These are phyloP conservation scores for Dittrichia graveolens DNA, from an alignment of 129 eudicot species.

Conservation along the genomic window DNA sequence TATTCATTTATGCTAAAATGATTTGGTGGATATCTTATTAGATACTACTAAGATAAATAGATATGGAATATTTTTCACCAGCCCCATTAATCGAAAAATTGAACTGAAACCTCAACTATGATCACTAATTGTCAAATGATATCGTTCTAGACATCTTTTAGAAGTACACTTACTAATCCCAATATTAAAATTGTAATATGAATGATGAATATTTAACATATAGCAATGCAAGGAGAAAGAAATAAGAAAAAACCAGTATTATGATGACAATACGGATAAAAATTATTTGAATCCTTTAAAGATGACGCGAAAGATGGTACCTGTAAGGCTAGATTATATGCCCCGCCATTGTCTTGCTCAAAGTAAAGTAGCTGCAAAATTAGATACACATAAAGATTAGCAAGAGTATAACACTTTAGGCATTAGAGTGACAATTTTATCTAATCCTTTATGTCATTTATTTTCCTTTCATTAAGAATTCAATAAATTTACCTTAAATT, in stretches of 20 bases:
- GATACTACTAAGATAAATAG: too few relatives aligned
- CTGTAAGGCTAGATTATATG: conserved; percentile 89
- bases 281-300: conserved; percentile 8
- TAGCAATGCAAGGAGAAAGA: not conserved
- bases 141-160: not conserved
- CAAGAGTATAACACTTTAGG: not conserved
- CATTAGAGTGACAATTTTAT: conserved; percentile 4
- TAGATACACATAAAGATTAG: conserved; percentile 5
- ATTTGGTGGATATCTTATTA: too few relatives aligned
- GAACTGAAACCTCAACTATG: not conserved
- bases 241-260: too few relatives aligned
- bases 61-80: too few relatives aligned
- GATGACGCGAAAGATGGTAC: conserved; percentile 38
- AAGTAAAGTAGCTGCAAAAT: conserved; percentile 82
- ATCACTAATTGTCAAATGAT: not conserved
- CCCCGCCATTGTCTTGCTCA: conserved; percentile 82
- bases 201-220: not conserved
- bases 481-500: conserved; percentile 66
- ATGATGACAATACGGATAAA: conserved; percentile 6
- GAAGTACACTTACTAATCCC: not conserved
- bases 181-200: not conserved
- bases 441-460: conserved; percentile 4
- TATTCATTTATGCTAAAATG: not conserved
- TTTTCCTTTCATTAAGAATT: not conserved
- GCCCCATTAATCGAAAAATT: too few relatives aligned